phyloP scores from a whole-genome alignment of 2,329 filamentous ascomycete genomes.

The Aspergillus texensis region DNA sequence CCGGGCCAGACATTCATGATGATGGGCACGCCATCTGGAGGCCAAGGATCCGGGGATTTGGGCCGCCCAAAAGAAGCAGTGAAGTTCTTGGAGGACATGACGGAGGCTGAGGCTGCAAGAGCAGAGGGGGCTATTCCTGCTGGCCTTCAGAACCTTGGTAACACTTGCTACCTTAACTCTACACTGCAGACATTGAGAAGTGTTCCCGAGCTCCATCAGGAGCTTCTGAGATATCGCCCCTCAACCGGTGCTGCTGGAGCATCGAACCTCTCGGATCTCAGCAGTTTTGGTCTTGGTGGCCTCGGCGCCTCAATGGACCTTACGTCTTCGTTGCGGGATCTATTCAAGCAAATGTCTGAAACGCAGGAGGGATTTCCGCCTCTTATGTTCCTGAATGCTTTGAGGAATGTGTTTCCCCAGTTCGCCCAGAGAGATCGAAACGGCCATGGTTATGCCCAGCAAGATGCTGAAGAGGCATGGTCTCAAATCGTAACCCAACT shows the following conservation, averaged over 20 bases:
- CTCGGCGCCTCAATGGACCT: constrained; percentile 68
- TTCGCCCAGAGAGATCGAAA: constrained; percentile 88
- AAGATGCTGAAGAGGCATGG: constrained; percentile 98
- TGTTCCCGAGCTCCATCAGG: constrained; percentile 86
- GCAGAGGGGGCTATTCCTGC: constrained; percentile 83
- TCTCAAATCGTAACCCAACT: constrained; percentile 89
- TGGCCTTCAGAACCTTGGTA: constrained; percentile 88
- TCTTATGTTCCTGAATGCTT: constrained; percentile 75
- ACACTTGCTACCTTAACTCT: constrained; percentile 98
- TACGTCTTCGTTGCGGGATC: constrained; percentile 73
- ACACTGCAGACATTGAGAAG: constrained; percentile 87
- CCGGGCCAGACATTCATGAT: constrained; percentile 88
- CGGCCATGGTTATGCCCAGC: constrained; percentile 87
- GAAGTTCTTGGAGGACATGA: constrained; percentile 97
- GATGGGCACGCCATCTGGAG: constrained; percentile 84
- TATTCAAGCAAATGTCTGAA: constrained; percentile 87
- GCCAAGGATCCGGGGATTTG: constrained; percentile 59
- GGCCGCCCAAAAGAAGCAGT: constrained; percentile 75
- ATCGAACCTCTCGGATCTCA: constrained; percentile 47
- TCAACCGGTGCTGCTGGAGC: constrained; percentile 32
- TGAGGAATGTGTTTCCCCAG: constrained; percentile 82
- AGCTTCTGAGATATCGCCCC: constrained; percentile 66
- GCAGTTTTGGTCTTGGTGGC: constrained; percentile 60
- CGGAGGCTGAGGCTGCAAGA: constrained; percentile 83
- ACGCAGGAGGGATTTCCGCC: constrained; percentile 88